Conservation (phyloP, 257 asterid species). For the Solanum infundibuliforme region DNA sequence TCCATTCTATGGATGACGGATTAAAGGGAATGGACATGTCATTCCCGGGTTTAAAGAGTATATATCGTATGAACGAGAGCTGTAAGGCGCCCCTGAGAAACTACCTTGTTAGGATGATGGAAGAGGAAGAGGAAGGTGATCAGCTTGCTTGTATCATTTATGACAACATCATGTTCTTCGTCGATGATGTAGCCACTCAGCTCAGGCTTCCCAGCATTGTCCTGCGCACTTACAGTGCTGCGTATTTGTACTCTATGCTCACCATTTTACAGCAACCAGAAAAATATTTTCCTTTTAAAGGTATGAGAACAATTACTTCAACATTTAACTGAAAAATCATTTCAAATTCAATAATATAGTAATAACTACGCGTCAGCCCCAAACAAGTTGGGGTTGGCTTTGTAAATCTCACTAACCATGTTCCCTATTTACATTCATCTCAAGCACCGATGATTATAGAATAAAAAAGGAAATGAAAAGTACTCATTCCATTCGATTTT, state of each 20-base stretch:
- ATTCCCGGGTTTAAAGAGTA: background rate
- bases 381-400: too few species aligned
- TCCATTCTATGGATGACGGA: slow-evolving; percentile 10
- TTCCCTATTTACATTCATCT: too few species aligned
- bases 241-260: slow-evolving; percentile 10
- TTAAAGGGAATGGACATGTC: background rate
- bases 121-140: slow-evolving; percentile 3
- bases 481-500: too few species aligned
- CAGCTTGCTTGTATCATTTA: slow-evolving; percentile 26
- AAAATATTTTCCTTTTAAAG: slow-evolving; percentile 21
- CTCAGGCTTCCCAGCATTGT: slow-evolving; percentile 33
- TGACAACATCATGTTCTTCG: slow-evolving; percentile 32
- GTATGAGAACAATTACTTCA: background rate
- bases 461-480: too few species aligned
- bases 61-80: slow-evolving; percentile 9
- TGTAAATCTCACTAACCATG: too few species aligned
- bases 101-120: slow-evolving; percentile 8
- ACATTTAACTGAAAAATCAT: background rate
- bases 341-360: too few species aligned
- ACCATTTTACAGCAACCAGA: slow-evolving; percentile 10
- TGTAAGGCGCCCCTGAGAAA: slow-evolving; percentile 20
- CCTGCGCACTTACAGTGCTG: slow-evolving; percentile 22
- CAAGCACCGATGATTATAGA: too few species aligned
- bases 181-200: slow-evolving; percentile 12
- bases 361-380: too few species aligned